phyloP scores from a whole-genome alignment of 2,329 filamentous ascomycete genomes.

The Meredithiella fracta region DNA sequence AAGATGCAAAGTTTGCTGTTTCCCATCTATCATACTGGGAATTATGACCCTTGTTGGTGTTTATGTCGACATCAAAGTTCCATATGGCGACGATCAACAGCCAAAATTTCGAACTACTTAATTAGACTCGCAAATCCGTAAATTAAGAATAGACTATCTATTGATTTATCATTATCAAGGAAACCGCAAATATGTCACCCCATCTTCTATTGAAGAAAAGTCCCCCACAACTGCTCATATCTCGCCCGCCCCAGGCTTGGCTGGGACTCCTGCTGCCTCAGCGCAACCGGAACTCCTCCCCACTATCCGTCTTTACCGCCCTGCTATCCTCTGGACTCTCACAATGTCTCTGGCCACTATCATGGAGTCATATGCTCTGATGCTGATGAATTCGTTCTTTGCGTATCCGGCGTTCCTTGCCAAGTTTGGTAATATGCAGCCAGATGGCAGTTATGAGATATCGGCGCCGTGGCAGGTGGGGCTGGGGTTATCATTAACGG shows the following conservation, averaged over 20 bases:
- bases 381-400: slow-evolving; percentile 18
- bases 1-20: background rate
- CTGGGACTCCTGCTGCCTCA: background rate
- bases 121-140: background rate
- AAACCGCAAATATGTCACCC: background rate
- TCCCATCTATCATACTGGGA: background rate
- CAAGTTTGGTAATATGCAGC: slow-evolving; percentile 16
- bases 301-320: slow-evolving; percentile 17
- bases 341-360: slow-evolving; percentile 24
- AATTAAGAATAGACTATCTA: background rate
- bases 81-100: background rate
- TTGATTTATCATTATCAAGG: background rate
- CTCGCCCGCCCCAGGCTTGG: background rate
- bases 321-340: slow-evolving; percentile 24
- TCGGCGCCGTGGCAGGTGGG: slow-evolving; percentile 16
- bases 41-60: background rate
- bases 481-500: slow-evolving; percentile 14
- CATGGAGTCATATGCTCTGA: slow-evolving; percentile 23
- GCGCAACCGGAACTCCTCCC: background rate
- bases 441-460: slow-evolving; percentile 16
- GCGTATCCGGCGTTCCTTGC: slow-evolving; percentile 17
- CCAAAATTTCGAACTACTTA: background rate
- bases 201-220: background rate
- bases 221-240: background rate
- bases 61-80: background rate